Evolutionary conservation across 139 green algal species (phyloP).

Genomic region (Chlamydomonas sphaeroides): DNA sequence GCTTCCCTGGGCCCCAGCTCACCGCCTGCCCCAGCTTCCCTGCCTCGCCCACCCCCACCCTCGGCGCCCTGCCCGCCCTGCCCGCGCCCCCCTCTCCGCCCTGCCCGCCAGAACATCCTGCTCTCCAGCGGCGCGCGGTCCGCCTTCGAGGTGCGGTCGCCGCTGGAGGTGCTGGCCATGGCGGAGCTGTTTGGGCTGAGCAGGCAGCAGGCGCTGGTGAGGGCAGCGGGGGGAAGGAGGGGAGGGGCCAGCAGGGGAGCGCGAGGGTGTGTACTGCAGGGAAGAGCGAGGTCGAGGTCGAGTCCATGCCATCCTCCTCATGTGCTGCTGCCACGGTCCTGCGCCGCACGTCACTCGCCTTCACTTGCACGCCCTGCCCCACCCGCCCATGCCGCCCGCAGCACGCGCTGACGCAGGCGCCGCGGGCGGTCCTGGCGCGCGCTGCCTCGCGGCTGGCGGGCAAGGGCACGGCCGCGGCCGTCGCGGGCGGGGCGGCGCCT

Average conservation of each 20-base stretch:
- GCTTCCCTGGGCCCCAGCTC: too few relatives aligned
- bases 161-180: constrained; percentile 72
- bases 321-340: not conserved
- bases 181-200: constrained; percentile 66
- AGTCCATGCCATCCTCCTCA: not conserved
- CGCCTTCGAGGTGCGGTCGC: constrained; percentile 68
- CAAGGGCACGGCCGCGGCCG: not conserved
- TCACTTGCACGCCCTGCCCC: too few relatives aligned
- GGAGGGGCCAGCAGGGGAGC: not conserved
- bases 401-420: not conserved
- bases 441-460: constrained; percentile 18
- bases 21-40: too few relatives aligned
- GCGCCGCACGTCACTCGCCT: too few relatives aligned
- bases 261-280: not conserved
- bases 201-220: constrained; percentile 58
- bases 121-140: constrained; percentile 65
- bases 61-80: not conserved
- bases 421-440: constrained; percentile 18
- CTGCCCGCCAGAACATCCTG: constrained; percentile 55
- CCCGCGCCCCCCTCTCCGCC: not conserved
- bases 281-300: not conserved
- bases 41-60: too few relatives aligned
- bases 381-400: too few relatives aligned
- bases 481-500: not conserved
- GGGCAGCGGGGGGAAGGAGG: not conserved